These are phyloP conservation scores for Exophiala phaeomuriformis DNA, from an alignment of 2,329 filamentous ascomycete genomes.

Conservation along the genomic window DNA sequence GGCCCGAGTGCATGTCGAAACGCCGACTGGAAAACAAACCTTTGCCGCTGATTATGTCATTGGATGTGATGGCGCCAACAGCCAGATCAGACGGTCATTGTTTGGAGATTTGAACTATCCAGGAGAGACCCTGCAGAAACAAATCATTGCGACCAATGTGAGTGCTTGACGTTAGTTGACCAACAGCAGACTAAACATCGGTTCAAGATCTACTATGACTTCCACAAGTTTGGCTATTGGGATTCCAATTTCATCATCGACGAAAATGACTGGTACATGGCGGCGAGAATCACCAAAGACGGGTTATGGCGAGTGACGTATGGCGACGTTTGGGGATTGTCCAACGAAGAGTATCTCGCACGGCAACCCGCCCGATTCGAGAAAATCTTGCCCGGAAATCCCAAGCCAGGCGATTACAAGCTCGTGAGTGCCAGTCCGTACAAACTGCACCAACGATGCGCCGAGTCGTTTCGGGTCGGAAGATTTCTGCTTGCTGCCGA, in stretches of 20 bases:
- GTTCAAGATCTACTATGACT: conserved; percentile 19
- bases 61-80: conserved; percentile 41
- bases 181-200: not conserved
- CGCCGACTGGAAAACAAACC: conserved; percentile 6
- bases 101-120: conserved; percentile 22
- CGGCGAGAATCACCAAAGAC: conserved; percentile 52
- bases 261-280: conserved; percentile 57
- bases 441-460: conserved; percentile 56
- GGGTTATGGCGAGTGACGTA: conserved; percentile 59
- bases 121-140: conserved; percentile 20
- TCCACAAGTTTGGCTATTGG: conserved; percentile 22
- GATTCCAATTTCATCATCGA: conserved; percentile 48
- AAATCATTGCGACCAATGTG: conserved; percentile 25
- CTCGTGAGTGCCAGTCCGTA: conserved; percentile 54
- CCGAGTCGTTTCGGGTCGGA: conserved; percentile 50
- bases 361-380: conserved; percentile 52
- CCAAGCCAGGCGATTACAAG: conserved; percentile 52
- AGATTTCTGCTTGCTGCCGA: conserved; percentile 53
- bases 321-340: conserved; percentile 50
- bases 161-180: not conserved
- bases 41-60: conserved; percentile 34
- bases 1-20: conserved; percentile 19
- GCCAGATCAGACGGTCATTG: conserved; percentile 33
- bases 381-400: conserved; percentile 53
- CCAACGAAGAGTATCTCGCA: conserved; percentile 46